Conservation (phyloP, 768 basidiomycete species). For the Phaffia tasmanica region DNA sequence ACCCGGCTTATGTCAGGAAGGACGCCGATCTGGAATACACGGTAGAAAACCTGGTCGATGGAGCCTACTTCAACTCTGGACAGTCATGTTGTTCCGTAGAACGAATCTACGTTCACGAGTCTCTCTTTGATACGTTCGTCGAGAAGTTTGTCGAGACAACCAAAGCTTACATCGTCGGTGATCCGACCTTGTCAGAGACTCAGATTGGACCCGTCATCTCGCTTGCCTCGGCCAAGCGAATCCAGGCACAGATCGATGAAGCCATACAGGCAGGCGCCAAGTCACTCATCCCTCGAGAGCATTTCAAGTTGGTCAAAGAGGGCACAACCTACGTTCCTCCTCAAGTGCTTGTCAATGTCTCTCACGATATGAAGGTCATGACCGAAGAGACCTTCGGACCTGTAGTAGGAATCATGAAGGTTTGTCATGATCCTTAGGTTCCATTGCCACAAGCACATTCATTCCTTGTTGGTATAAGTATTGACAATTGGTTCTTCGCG, state of each 20-base stretch:
- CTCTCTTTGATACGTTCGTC: conserved; percentile 69
- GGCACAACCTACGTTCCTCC: conserved; percentile 82
- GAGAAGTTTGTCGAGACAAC: conserved; percentile 57
- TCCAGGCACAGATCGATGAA: conserved; percentile 73
- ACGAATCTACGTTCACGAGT: conserved; percentile 89
- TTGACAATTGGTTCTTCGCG: background rate
- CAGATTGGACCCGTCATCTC: conserved; percentile 91
- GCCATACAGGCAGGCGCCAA: conserved; percentile 76
- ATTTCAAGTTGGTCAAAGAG: conserved; percentile 56
- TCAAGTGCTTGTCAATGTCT: conserved; percentile 76
- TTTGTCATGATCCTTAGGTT: conserved; percentile 33
- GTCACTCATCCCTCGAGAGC: conserved; percentile 50
- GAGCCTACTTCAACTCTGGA: conserved; percentile 95
- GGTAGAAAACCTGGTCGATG: conserved; percentile 78
- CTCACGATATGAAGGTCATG: conserved; percentile 94
- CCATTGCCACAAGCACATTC: too few species aligned
- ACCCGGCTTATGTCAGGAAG: conserved; percentile 84
- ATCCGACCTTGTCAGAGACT: conserved; percentile 61
- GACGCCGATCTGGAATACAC: conserved; percentile 80
- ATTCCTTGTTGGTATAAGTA: background rate
- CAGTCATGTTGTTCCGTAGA: conserved; percentile 90
- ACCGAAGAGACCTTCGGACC: conserved; percentile 81
- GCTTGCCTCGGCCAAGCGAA: conserved; percentile 67
- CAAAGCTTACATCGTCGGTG: conserved; percentile 73
- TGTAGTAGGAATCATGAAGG: conserved; percentile 84